phyloP scores from a whole-genome alignment of 805 yeast genomes.

The Suhomyces vadensis region DNA sequence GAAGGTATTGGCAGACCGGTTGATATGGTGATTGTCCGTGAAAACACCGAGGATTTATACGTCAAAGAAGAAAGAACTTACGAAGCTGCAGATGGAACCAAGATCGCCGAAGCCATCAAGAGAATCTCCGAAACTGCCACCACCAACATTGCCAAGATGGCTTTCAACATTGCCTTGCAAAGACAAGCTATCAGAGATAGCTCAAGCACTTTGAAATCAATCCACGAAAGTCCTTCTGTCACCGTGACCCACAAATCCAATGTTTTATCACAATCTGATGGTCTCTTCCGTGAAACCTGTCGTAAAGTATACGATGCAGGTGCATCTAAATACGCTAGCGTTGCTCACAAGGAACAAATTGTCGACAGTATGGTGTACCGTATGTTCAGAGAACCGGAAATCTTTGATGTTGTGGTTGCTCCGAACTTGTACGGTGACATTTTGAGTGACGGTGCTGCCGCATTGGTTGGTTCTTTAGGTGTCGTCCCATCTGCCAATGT shows the following conservation, averaged over 20 bases:
- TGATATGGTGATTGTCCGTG: slow-evolving; percentile 97
- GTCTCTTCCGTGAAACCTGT: slow-evolving; percentile 90
- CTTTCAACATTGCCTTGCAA: slow-evolving; percentile 88
- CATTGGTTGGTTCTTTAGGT: slow-evolving; percentile 95
- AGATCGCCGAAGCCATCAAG: slow-evolving; percentile 96
- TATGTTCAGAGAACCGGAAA: slow-evolving; percentile 97
- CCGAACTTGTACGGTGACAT: slow-evolving; percentile 98
- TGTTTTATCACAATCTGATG: slow-evolving; percentile 89
- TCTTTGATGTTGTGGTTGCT: slow-evolving; percentile 97
- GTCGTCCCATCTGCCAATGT: slow-evolving; percentile 98
- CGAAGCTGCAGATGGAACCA: slow-evolving; percentile 75
- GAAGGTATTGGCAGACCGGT: slow-evolving; percentile 84
- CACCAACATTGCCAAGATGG: slow-evolving; percentile 82
- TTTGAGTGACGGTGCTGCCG: slow-evolving; percentile 97
- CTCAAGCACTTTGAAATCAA: slow-evolving; percentile 36
- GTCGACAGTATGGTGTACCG: slow-evolving; percentile 99
- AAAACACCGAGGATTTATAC: slow-evolving; percentile 96
- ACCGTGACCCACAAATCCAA: slow-evolving; percentile 97
- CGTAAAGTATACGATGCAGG: slow-evolving; percentile 59
- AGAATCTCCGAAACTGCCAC: slow-evolving; percentile 91
- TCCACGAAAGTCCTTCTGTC: slow-evolving; percentile 57
- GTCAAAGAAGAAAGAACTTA: slow-evolving; percentile 87
- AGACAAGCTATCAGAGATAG: slow-evolving; percentile 76
- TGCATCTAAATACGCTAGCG: slow-evolving; percentile 54
- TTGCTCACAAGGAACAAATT: slow-evolving; percentile 88